phyloP scores from a whole-genome alignment of 345 rosid genomes.

The Triadica sebifera region DNA sequence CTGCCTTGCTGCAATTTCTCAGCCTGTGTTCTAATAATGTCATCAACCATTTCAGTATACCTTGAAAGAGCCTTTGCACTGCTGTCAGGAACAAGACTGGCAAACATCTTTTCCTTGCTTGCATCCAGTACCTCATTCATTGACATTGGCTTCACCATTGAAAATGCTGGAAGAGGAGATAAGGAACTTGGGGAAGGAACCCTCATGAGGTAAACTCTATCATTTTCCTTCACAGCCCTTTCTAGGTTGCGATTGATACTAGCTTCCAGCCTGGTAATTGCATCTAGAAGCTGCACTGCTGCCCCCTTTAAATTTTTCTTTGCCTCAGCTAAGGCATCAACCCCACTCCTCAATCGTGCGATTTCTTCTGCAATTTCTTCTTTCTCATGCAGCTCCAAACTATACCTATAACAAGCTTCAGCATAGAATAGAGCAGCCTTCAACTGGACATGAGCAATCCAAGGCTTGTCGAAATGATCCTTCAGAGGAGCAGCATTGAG shows the following conservation, averaged over 20 bases:
- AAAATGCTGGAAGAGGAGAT: constrained; percentile 72
- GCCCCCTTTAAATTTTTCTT: constrained; percentile 84
- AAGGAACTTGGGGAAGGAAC: constrained; percentile 84
- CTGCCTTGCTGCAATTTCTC: constrained; percentile 97
- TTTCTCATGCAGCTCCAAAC: constrained; percentile 89
- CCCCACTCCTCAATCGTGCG: constrained; percentile 73
- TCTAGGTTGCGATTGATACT: constrained; percentile 73
- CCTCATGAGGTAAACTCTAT: constrained; percentile 97
- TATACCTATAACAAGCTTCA: constrained; percentile 86
- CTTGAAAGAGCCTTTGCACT: constrained; percentile 98
- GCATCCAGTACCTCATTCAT: constrained; percentile 92
- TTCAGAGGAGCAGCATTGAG: constrained; percentile 65
- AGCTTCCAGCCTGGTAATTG: constrained; percentile 70
- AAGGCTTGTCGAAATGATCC: constrained; percentile 92
- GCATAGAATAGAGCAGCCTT: constrained; percentile 80
- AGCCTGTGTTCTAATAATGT: constrained; percentile 86
- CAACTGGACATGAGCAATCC: constrained; percentile 89
- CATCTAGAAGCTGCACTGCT: constrained; percentile 82
- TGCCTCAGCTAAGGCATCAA: constrained; percentile 64
- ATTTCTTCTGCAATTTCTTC: constrained; percentile 96
- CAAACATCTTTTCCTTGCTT: constrained; percentile 93
- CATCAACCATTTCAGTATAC: constrained; percentile 98
- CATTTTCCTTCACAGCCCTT: constrained; percentile 96
- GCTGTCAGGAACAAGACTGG: constrained; percentile 90
- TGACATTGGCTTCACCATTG: constrained; percentile 88